Conservation (phyloP, 164 flowering plant genomes). For the Vitis amurensis region DNA sequence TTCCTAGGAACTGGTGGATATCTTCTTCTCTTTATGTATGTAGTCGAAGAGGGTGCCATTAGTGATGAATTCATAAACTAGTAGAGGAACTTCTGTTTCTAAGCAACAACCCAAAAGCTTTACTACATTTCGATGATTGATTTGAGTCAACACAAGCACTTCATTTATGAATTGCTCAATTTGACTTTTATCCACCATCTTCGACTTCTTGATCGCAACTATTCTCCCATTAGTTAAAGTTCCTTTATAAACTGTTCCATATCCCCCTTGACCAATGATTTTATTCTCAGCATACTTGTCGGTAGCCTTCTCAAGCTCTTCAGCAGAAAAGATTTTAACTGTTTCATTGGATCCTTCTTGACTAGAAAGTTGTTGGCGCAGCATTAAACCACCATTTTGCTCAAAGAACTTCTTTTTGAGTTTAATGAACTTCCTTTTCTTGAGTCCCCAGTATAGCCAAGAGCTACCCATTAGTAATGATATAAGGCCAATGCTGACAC, state of each 20-base stretch:
- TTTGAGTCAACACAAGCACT: conserved; percentile 42
- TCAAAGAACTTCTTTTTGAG: conserved; percentile 40
- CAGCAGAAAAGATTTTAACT: conserved; percentile 36
- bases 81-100: conserved; percentile 43
- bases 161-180: conserved; percentile 49
- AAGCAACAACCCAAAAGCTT: conserved; percentile 46
- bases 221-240: conserved; percentile 23
- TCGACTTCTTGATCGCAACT: conserved; percentile 55
- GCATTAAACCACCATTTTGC: conserved; percentile 46
- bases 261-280: conserved; percentile 47
- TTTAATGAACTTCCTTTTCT: conserved; percentile 28
- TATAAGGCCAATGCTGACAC: conserved; percentile 6
- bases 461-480: not conserved
- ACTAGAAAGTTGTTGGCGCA: conserved; percentile 30
- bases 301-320: conserved; percentile 48
- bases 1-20: conserved; percentile 19
- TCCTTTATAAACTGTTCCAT: conserved; percentile 47
- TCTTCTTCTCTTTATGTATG: conserved; percentile 14
- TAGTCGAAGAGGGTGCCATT: conserved; percentile 44
- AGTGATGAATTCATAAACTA: conserved; percentile 48
- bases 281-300: conserved; percentile 29
- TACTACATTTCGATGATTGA: conserved; percentile 50
- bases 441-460: conserved; percentile 23
- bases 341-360: conserved; percentile 19
- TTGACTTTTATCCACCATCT: conserved; percentile 33